Percentiles rank a stretch among this genome's conserved stretches.
These are phyloP conservation scores for Kuraishia capsulata DNA, from an alignment of 805 yeast species.

Conservation along the genomic window DNA sequence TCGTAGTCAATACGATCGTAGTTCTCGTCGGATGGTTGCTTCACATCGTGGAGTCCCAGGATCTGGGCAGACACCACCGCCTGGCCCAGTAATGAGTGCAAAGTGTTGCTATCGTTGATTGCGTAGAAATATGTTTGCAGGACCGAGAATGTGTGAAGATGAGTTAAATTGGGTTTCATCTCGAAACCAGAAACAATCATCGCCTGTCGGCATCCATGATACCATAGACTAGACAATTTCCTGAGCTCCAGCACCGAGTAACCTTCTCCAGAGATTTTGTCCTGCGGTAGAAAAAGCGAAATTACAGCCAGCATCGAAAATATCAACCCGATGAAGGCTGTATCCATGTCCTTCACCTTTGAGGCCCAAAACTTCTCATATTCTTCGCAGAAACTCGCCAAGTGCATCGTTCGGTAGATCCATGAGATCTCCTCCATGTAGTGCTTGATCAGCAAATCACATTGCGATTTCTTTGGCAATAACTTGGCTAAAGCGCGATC, in stretches of 20 bases:
- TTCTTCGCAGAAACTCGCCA: constrained; percentile 3
- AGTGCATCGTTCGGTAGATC: constrained; percentile 6
- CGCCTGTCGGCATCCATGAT: constrained; percentile 6
- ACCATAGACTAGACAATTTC: constrained; percentile 5
- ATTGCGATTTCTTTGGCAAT: constrained; percentile 5
- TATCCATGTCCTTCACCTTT: constrained; percentile 1
- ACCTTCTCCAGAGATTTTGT: constrained; percentile 1
- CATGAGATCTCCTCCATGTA: constrained; percentile 6
- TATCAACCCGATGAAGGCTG: constrained; percentile 4
- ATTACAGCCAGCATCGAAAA: constrained; percentile 7
- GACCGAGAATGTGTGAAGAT: constrained; percentile 6
- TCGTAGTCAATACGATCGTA: constrained; percentile 11
- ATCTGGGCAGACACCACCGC: constrained; percentile 6
- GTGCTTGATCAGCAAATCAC: constrained; percentile 6
- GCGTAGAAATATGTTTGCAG: constrained; percentile 5
- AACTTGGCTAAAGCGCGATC: constrained; percentile 2
- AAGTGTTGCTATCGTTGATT: neutral
- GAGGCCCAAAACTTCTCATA: constrained; percentile 6
- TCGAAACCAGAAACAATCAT: constrained; percentile 4
- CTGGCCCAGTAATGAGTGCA: constrained; percentile 6
- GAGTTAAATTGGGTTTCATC: constrained; percentile 5
- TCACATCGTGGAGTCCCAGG: constrained; percentile 6
- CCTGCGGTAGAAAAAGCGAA: constrained; percentile 1
- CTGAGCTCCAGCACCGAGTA: neutral
- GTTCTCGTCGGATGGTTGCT: neutral